Evolutionary conservation across 352 stramenopile genomes (phyloP), one percentile per base, ranked within the genome.

Genomic region (Phytopythium cucurbitacearum): DNA sequence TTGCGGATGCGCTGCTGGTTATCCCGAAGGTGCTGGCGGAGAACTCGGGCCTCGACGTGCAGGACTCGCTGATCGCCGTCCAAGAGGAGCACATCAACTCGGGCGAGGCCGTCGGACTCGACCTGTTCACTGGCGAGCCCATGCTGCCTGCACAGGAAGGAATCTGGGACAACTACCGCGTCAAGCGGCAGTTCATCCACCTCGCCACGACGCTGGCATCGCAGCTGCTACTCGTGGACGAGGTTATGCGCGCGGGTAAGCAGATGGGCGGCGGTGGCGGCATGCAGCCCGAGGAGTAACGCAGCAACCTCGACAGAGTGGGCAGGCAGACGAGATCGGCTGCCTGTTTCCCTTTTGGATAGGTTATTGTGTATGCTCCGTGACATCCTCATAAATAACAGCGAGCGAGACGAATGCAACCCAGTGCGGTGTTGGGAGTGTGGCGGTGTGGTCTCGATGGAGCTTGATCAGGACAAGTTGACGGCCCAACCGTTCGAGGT

Each of bases 131-230:
- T 13, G 97, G 97, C 49, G 94, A 99, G 65, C 85, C 93, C 9
- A 99, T 99, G 84, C 73, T 99, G 49, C 95, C 97, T 3, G 91
- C 84, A 40, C 87, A 98, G 64, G 88, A 98, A 64, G 97, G 97
- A 47, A 89, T 99, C 53, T 99, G 96, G 93, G 88, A 99, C 75
- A 99, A 98, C 78, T 97, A 98, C 75, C 89, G 94, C 52, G 97
- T 99, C 49, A 99, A 99, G 83, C 89, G 96, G 60, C 97, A 99
- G 70, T 98, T 96, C 60, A 91, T 99, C 44, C 96, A 99, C 74
- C 78, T 99, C 38, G 86, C 92, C n/a, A 99, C 96, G 42, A 96
- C 98, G 40, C 73, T 99, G 38, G 97, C 97, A n/a, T 98, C 88
- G 48, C 97, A 99, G 71, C 71, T 99, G 48, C 77, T 99, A 54